Conservation (phyloP, 352 stramenopile genomes). For the Globisporangium paroecandrum region DNA sequence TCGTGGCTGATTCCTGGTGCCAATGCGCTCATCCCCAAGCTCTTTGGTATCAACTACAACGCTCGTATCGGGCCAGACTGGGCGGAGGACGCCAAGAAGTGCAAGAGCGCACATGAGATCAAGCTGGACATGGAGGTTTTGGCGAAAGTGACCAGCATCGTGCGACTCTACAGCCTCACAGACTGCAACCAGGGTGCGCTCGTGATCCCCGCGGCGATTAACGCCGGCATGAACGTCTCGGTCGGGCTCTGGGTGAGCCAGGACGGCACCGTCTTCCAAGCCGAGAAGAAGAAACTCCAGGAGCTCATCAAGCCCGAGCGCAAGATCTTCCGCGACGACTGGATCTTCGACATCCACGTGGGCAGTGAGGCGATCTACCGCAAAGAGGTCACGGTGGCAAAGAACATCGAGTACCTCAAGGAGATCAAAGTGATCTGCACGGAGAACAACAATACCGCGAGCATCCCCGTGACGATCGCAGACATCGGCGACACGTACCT, state of each 20-base stretch:
- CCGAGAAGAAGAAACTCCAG: constrained; percentile 37
- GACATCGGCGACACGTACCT: constrained; percentile 71
- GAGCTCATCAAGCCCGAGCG: constrained; percentile 22
- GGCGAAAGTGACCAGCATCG: constrained; percentile 31
- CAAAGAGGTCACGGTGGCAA: constrained; percentile 41
- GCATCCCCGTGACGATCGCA: constrained; percentile 52
- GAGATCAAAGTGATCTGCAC: constrained; percentile 37
- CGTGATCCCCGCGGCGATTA: constrained; percentile 43
- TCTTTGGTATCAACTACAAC: constrained; percentile 74
- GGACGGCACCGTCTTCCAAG: constrained; percentile 31
- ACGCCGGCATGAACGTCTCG: constrained; percentile 42
- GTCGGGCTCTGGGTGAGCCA: constrained; percentile 64
- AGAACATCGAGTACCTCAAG: constrained; percentile 40
- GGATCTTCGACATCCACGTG: constrained; percentile 55
- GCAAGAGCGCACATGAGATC: constrained; percentile 42
- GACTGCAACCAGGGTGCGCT: constrained; percentile 51
- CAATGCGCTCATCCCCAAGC: constrained; percentile 10
- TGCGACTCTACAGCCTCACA: constrained; percentile 49
- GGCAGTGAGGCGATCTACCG: constrained; percentile 70
- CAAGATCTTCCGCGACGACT: constrained; percentile 21
- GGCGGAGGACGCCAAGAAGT: constrained; percentile 33
- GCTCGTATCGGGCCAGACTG: constrained; percentile 49
- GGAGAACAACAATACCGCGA: constrained; percentile 14
- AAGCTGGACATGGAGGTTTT: constrained; percentile 41
- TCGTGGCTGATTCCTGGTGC: not conserved